Evolutionary conservation across 768 basidiomycete genomes (phyloP).

Genomic region (Lentinula raphanica): DNA sequence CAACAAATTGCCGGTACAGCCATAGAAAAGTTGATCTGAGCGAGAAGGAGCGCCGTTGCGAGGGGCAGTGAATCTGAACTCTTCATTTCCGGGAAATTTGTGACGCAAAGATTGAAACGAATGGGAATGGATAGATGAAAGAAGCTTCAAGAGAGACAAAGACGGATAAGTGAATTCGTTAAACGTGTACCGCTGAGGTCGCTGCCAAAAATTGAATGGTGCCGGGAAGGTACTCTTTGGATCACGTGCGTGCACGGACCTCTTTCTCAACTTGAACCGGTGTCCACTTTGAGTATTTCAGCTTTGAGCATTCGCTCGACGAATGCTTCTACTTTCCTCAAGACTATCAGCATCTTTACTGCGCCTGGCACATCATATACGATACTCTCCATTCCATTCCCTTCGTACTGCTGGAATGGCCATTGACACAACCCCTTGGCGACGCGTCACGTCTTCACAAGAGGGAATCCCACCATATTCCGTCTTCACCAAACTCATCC

Average conservation of each 20-base stretch:
- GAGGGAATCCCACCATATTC: conserved; percentile 37
- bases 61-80: too few species aligned
- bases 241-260: neutral
- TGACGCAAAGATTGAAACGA: too few species aligned
- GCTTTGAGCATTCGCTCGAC: neutral
- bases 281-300: neutral
- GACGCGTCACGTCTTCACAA: conserved; percentile 22
- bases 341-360: neutral
- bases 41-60: too few species aligned
- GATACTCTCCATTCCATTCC: neutral
- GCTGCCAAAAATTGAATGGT: neutral
- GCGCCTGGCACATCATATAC: neutral
- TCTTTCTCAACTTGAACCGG: neutral
- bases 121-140: too few species aligned
- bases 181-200: neutral
- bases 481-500: conserved; percentile 54
- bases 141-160: too few species aligned
- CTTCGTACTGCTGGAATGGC: conserved; percentile 13
- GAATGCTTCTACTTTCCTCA: conserved; percentile 2
- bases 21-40: too few species aligned
- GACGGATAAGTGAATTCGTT: too few species aligned
- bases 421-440: conserved; percentile 26
- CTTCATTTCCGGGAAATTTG: too few species aligned
- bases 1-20: too few species aligned
- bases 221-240: neutral